A percentile compares a stretch with the other conserved stretches of the same genome.
phyloP scores from a whole-genome alignment of 176 grass and related monocot species.

The Oryza meyeriana region DNA sequence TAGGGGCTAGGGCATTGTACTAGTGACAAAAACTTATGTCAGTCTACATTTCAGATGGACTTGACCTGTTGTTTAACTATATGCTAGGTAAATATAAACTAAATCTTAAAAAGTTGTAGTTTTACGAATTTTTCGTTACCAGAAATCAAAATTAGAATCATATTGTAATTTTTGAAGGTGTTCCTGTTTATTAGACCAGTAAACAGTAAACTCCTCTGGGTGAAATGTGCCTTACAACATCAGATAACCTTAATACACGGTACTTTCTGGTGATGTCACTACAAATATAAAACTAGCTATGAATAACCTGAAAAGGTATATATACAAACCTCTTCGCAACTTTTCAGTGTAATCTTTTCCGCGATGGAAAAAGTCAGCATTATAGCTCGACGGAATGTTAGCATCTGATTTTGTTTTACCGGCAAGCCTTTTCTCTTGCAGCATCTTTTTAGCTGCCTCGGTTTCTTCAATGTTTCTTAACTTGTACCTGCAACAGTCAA shows the following conservation, averaged over 20 bases:
- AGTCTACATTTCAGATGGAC: background rate
- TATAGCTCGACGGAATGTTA: slow-evolving; percentile 93
- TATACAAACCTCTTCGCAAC: slow-evolving; percentile 74
- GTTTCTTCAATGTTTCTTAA: slow-evolving; percentile 98
- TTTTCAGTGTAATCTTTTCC: slow-evolving; percentile 93
- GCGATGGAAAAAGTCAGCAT: slow-evolving; percentile 88
- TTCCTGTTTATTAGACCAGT: background rate
- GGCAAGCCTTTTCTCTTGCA: slow-evolving; percentile 92
- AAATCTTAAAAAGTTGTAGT: background rate
- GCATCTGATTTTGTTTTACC: slow-evolving; percentile 79
- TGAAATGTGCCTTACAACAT: background rate
- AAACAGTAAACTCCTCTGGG: background rate
- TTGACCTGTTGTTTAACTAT: background rate
- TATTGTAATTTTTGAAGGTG: background rate
- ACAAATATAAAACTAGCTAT: background rate
- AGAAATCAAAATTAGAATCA: background rate
- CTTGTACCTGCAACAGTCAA: slow-evolving; percentile 66
- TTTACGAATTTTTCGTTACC: background rate
- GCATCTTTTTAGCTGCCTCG: slow-evolving; percentile 85
- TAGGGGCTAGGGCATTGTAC: background rate
- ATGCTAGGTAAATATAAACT: background rate
- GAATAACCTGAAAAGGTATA: background rate
- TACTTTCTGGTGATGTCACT: background rate
- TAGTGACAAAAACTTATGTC: background rate
- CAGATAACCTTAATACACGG: background rate